phyloP scores from a whole-genome alignment of 768 basidiomycete species.

The Trametes elegans region DNA sequence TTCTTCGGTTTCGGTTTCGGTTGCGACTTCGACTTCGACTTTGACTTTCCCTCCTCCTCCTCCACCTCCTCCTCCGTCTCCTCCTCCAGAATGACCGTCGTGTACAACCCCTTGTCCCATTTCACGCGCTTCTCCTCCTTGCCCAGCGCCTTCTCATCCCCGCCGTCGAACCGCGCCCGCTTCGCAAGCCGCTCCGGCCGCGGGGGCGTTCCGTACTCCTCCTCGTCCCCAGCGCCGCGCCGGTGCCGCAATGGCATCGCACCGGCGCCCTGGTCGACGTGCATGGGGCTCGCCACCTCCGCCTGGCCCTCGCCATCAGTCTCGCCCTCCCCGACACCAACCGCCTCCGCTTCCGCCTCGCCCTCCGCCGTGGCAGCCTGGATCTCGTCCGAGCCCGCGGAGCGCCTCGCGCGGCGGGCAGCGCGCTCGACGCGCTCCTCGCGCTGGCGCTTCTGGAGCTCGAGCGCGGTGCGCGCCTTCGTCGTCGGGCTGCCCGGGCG shows the following conservation, averaged over 20 bases:
- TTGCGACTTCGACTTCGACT: no score
- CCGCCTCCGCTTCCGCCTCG: constrained; percentile 26
- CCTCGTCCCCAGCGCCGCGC: constrained; percentile 77
- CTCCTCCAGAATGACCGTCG: constrained; percentile 61
- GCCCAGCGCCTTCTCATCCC: constrained; percentile 34
- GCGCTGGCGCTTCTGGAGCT: constrained; percentile 67
- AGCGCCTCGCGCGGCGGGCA: constrained; percentile 51
- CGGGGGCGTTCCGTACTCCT: constrained; percentile 71
- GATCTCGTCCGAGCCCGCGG: constrained; percentile 25
- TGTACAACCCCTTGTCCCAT: constrained; percentile 72
- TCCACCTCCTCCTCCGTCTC: no score
- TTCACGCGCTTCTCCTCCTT: constrained; percentile 57
- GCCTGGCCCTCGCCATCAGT: not conserved
- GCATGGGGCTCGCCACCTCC: constrained; percentile 17
- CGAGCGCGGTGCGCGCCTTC: constrained; percentile 64
- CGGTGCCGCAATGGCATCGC: constrained; percentile 40
- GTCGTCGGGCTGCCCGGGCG: constrained; percentile 80
- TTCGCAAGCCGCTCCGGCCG: constrained; percentile 41
- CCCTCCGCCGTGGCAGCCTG: constrained; percentile 28
- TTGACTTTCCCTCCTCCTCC: no score
- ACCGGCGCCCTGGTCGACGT: constrained; percentile 30
- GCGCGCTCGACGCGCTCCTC: constrained; percentile 66
- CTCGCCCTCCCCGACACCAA: constrained; percentile 27
- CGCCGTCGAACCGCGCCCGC: constrained; percentile 38
- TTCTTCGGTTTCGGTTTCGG: no score